Evolutionary conservation across 371 early-diverging fungal species (phyloP).

Genomic region (Cladochytrium tenue): DNA sequence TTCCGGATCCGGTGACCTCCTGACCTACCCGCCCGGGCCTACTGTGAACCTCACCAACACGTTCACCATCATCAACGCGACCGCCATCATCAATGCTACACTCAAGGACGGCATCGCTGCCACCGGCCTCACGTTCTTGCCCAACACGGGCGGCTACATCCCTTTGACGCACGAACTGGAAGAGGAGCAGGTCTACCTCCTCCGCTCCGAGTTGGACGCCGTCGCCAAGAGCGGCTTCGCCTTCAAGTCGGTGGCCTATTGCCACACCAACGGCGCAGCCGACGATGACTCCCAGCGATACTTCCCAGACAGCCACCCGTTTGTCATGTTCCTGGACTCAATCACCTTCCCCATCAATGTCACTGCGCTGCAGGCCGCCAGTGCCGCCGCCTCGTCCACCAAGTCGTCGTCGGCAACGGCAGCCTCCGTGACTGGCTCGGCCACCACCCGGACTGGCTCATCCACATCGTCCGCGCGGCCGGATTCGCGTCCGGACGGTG

Average conservation of each 20-base stretch:
- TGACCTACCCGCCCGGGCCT: not conserved
- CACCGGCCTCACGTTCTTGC: not conserved
- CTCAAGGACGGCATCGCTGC: not conserved
- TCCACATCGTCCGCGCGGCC: too few relatives aligned
- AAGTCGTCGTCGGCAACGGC: not conserved
- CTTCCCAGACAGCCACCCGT: not conserved
- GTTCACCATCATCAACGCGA: not conserved
- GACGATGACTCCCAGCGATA: not conserved
- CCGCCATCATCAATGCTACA: not conserved
- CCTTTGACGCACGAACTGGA: not conserved
- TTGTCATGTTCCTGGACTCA: not conserved
- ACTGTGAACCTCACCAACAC: not conserved
- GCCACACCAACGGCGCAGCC: not conserved
- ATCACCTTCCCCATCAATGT: not conserved
- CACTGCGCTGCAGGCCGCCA: not conserved
- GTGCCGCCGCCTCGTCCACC: not conserved
- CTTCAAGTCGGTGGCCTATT: not conserved
- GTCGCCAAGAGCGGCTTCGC: not conserved
- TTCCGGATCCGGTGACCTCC: not conserved
- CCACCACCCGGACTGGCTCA: not conserved
- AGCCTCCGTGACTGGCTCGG: not conserved
- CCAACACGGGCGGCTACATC: constrained; percentile 1
- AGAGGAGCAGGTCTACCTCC: not conserved
- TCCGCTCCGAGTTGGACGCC: not conserved
- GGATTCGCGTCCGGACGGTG: too few relatives aligned